phyloP scores from a whole-genome alignment of 2,329 filamentous ascomycete genomes.

The Cordyceps tenuipes region DNA sequence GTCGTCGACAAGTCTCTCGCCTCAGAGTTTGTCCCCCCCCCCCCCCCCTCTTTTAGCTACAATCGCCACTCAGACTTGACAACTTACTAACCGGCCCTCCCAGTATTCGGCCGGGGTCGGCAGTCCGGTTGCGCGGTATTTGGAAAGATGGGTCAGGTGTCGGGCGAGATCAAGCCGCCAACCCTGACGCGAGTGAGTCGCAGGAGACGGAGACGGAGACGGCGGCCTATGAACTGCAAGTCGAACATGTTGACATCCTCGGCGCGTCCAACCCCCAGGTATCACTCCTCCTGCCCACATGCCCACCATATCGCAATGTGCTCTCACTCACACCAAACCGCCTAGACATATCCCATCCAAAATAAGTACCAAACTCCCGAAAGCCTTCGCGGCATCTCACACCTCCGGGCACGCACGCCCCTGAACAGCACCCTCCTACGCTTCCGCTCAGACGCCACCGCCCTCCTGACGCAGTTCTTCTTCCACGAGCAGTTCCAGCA shows the following conservation, averaged over 20 bases:
- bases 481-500: constrained; percentile 62
- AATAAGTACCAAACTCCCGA: constrained; percentile 92
- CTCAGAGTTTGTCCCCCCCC: constrained; percentile 54
- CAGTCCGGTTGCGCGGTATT: constrained; percentile 66
- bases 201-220: neutral
- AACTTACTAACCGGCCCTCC: constrained; percentile 21
- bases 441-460: constrained; percentile 72
- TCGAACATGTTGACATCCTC: constrained; percentile 58
- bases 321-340: neutral
- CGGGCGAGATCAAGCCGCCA: neutral
- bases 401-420: constrained; percentile 74
- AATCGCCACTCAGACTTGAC: constrained; percentile 10
- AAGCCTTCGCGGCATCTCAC: constrained; percentile 79
- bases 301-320: neutral
- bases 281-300: constrained; percentile 25
- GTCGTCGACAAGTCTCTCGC: constrained; percentile 65
- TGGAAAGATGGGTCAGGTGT: constrained; percentile 44
- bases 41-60: constrained; percentile 14
- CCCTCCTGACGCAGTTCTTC: constrained; percentile 69
- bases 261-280: constrained; percentile 75
- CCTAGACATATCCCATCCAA: constrained; percentile 81
- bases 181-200: neutral
- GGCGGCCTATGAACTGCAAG: constrained; percentile 64
- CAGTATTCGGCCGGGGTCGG: constrained; percentile 74
- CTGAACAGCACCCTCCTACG: constrained; percentile 73